A percentile compares a stretch with the other conserved stretches of the same genome.
Evolutionary conservation across 2,329 filamentous ascomycete species (phyloP).

Genomic region (Pestalotiopsis sp.): DNA sequence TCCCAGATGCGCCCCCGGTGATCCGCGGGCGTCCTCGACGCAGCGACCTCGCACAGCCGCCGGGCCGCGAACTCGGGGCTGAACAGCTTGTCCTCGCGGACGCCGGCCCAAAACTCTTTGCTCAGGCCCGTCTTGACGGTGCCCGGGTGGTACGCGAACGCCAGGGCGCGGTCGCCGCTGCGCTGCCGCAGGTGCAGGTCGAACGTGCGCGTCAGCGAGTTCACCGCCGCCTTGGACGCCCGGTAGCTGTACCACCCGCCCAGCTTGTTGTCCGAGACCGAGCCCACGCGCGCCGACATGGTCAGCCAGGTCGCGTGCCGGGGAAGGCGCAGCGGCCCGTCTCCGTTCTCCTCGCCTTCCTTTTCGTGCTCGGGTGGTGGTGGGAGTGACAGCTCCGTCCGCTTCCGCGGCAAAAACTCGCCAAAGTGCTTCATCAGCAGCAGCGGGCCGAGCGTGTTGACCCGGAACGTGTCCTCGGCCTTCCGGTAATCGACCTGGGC

Average conservation of each 20-base stretch:
- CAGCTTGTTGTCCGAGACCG: slow-evolving; percentile 69
- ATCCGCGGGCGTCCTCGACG: slow-evolving; percentile 44
- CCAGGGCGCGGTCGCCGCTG: slow-evolving; percentile 65
- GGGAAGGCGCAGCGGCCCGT: slow-evolving; percentile 40
- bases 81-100: slow-evolving; percentile 66
- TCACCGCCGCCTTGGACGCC: slow-evolving; percentile 75
- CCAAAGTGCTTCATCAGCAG: slow-evolving; percentile 78
- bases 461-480: slow-evolving; percentile 70
- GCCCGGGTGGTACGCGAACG: slow-evolving; percentile 76
- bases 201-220: slow-evolving; percentile 70
- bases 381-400: slow-evolving; percentile 37
- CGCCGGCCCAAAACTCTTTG: slow-evolving; percentile 70
- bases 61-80: slow-evolving; percentile 67
- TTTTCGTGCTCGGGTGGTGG: slow-evolving; percentile 5
- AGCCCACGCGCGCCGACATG: slow-evolving; percentile 80
- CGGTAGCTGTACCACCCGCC: slow-evolving; percentile 87
- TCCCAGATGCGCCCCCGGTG: slow-evolving; percentile 70
- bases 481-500: slow-evolving; percentile 62
- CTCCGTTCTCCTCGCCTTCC: not conserved
- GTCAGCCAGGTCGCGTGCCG: slow-evolving; percentile 67
- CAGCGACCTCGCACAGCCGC: slow-evolving; percentile 64
- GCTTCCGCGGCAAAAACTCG: slow-evolving; percentile 66
- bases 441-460: slow-evolving; percentile 76
- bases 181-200: slow-evolving; percentile 66
- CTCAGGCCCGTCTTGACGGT: slow-evolving; percentile 79